Evolutionary conservation across 768 basidiomycete species (phyloP).

Genomic region (Russula foetens): DNA sequence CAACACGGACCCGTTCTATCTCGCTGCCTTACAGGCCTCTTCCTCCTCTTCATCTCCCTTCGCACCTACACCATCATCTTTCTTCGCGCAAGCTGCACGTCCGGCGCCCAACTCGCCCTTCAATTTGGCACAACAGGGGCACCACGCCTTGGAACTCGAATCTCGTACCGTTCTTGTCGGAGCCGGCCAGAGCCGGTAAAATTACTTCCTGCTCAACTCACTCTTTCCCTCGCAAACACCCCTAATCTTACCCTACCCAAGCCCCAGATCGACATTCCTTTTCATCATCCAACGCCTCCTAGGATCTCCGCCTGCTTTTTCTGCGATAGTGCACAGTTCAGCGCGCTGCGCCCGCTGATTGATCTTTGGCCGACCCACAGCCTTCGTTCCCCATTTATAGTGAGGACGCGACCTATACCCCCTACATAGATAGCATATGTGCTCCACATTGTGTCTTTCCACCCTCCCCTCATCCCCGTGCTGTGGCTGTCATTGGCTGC

Average conservation of each 20-base stretch:
- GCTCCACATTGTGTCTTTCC: too few species aligned
- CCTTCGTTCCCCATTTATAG: not conserved
- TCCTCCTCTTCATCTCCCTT: not conserved
- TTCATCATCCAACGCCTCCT: not conserved
- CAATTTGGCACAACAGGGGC: conserved; percentile 11
- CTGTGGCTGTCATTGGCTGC: not conserved
- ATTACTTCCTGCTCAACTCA: not conserved
- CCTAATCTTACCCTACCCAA: not conserved
- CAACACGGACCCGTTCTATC: conserved; percentile 43
- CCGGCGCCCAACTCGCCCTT: conserved; percentile 17
- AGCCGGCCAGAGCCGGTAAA: conserved; percentile 16
- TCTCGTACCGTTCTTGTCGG: conserved; percentile 17
- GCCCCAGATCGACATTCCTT: not conserved
- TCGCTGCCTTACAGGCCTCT: conserved; percentile 34
- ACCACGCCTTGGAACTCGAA: conserved; percentile 14
- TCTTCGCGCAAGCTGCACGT: conserved; percentile 15
- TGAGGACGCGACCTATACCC: conserved; percentile 9
- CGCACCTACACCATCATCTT: conserved; percentile 1
- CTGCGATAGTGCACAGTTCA: not conserved
- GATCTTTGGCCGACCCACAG: not conserved
- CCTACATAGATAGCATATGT: conserved; percentile 3
- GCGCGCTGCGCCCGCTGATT: not conserved
- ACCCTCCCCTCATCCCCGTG: too few species aligned
- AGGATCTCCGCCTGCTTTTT: not conserved
- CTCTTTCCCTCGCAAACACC: too few species aligned